Base-by-base conservation (phyloP, 2,329 filamentous ascomycete genomes). In the Aspergillus ochraceus region DNA sequence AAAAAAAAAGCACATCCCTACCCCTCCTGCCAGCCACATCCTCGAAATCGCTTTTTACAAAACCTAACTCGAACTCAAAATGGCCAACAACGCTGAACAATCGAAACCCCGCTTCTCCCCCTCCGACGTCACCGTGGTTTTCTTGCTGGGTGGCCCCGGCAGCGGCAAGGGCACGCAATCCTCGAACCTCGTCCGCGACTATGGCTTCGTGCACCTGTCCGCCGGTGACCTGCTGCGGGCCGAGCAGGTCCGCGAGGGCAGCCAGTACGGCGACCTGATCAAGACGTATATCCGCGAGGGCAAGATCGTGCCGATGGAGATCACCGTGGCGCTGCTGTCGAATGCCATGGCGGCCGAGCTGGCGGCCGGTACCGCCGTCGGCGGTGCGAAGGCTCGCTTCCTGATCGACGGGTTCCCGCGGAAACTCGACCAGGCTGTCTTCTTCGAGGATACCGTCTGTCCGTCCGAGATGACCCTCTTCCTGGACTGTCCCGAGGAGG, bases 81-180 rank as follows among this genome's bases (percentile, higher is more conserved):
- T 72, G 71, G 49, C 68, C 45, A 46, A 55, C 42, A 55, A 53
- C 17, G 24, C 24, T 24, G 17, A 89, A 88, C 75, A 73, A 32
- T 61, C 76, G 49, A 79, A 81, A 56, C 89, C 93, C 4, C 86
- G 90, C 71, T 97, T 96, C 84, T 88, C 86, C 60, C 80, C 89
- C 53, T 72, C 86, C 87, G 83, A 92, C 60, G 91, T 96, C 32
- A 95, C 92, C n/a, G 93, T 98, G 60, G 81, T 99, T 77, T 98
- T 97, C 81, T 92, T 98, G 64, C 92, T 99, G 62, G 94, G 94
- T 76, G 95, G 95, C 2, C 95, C 95, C 14, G 95, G 95, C 65
- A 91, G 93, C 64, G 95, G 95, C 70, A 99, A 99, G 77, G 95
- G 95, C 70, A 99, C 95, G 2, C 94, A 99, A 79, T 98, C 94